phyloP scores from a whole-genome alignment of 345 rosid genomes.

The Rhizophora mangle region DNA sequence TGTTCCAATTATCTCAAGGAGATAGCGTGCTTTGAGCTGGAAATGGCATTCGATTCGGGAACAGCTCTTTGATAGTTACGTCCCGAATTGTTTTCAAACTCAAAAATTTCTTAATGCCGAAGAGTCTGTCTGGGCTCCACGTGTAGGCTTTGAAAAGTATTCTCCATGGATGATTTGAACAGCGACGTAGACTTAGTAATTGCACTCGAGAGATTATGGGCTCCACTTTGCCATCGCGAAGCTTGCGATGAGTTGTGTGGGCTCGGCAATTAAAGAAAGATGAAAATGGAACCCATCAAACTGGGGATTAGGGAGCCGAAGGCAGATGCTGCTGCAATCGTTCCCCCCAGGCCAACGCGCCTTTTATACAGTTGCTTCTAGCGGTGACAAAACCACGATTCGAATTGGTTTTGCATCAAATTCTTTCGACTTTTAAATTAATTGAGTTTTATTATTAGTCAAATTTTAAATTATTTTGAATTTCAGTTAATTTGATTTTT shows the following conservation, averaged over 20 bases:
- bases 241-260: neutral
- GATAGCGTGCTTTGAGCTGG: neutral
- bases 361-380: neutral
- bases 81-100: constrained; percentile 1
- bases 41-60: neutral
- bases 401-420: no score
- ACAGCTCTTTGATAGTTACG: neutral
- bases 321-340: constrained; percentile 6
- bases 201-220: constrained; percentile 13
- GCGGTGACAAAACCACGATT: no score
- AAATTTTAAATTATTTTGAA: no score
- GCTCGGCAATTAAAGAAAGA: neutral
- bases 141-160: constrained; percentile 21
- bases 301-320: constrained; percentile 19
- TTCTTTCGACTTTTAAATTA: no score
- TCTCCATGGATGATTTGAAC: neutral
- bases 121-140: constrained; percentile 1
- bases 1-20: no score
- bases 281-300: neutral
- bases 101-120: neutral
- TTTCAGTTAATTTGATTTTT: no score
- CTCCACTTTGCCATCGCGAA: neutral
- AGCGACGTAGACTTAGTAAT: constrained; percentile 1
- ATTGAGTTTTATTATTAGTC: no score
- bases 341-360: constrained; percentile 8